Percentiles rank a stretch among this genome's conserved stretches.
phyloP scores from a whole-genome alignment of 2,329 filamentous ascomycete species.

The Neonectria ditissima region DNA sequence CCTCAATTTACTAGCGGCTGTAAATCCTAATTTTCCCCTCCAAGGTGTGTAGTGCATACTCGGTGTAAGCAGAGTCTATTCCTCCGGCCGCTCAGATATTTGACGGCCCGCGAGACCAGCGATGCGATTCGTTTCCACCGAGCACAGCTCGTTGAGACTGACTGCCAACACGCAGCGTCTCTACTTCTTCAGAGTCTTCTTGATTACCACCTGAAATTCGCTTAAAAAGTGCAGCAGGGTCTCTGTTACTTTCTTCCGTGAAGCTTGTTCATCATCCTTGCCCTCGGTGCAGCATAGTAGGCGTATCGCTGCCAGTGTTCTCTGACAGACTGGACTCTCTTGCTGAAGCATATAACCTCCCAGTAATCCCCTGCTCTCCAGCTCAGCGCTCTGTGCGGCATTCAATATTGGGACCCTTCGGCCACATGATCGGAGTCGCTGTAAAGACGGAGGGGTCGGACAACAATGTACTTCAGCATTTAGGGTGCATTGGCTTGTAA shows the following conservation, averaged over 20 bases:
- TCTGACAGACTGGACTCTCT: not conserved
- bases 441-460: not conserved
- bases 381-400: not conserved
- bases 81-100: not conserved
- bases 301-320: not conserved
- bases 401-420: not conserved
- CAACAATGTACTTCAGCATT: not conserved
- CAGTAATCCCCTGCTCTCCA: not conserved
- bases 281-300: not conserved
- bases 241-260: not conserved
- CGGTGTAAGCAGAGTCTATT: accelerated
- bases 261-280: not conserved
- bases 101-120: not conserved
- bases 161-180: not conserved
- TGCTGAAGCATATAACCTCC: not conserved
- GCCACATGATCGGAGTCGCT: not conserved
- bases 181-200: not conserved
- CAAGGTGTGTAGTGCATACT: too few species aligned
- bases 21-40: too few species aligned
- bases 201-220: not conserved
- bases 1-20: not conserved
- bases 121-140: not conserved
- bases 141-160: not conserved
- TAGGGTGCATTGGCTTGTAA: not conserved
- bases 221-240: not conserved